Conservation (phyloP, 805 yeast genomes). For the Ogataea parapolymorpha region DNA sequence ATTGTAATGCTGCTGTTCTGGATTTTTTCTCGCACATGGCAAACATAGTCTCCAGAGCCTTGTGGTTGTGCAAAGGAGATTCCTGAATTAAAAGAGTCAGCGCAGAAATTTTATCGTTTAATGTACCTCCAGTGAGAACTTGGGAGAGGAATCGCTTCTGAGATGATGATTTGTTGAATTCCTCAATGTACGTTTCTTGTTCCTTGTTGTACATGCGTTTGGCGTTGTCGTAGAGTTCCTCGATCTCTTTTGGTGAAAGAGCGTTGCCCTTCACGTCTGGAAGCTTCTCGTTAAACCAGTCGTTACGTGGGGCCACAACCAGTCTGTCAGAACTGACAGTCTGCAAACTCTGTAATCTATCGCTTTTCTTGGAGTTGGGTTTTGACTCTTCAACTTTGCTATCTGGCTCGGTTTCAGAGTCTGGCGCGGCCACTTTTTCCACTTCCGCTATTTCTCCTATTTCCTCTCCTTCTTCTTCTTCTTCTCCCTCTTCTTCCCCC, state of each 20-base stretch:
- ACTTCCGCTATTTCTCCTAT: conserved; percentile 33
- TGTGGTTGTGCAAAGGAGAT: conserved; percentile 86
- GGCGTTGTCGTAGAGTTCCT: conserved; percentile 63
- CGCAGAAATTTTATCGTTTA: conserved; percentile 93
- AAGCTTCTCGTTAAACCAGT: conserved; percentile 63
- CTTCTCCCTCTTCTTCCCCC: conserved; percentile 35
- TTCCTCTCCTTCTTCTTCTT: conserved; percentile 40
- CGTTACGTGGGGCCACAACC: conserved; percentile 56
- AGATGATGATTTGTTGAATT: conserved; percentile 69
- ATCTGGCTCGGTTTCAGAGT: conserved; percentile 22
- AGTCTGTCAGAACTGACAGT: conserved; percentile 57
- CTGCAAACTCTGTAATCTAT: conserved; percentile 34
- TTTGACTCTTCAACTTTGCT: conserved; percentile 29
- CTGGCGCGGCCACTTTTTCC: too few relatives aligned
- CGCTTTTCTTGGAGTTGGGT: conserved; percentile 24
- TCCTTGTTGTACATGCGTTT: conserved; percentile 64
- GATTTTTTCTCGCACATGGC: conserved; percentile 86
- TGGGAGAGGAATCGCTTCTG: conserved; percentile 87
- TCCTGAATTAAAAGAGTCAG: conserved; percentile 90
- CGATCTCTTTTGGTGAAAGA: conserved; percentile 53
- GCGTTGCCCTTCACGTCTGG: conserved; percentile 27
- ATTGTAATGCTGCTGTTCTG: conserved; percentile 88
- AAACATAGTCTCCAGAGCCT: conserved; percentile 75
- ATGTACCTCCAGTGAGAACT: conserved; percentile 86
- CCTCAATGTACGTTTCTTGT: conserved; percentile 66